Evolutionary conservation across 108 stramenopile species (phyloP).

Genomic region (Skeletonema potamos): DNA sequence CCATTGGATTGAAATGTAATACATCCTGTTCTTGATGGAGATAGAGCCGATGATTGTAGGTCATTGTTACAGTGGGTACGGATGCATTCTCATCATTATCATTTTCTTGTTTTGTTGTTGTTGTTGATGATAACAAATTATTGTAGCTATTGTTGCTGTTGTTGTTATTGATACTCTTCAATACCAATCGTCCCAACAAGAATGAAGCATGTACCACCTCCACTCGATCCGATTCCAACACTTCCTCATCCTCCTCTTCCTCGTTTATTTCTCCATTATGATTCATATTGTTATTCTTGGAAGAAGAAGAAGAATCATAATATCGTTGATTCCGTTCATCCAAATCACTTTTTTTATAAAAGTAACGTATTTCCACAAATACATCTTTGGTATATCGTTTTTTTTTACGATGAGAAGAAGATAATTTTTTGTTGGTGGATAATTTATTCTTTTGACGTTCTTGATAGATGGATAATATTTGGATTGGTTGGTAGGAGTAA

Average conservation of each 20-base stretch:
- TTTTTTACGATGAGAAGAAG: conserved; percentile 3
- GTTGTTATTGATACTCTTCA: conserved; percentile 4
- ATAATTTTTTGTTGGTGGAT: background rate
- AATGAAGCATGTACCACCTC: conserved; percentile 14
- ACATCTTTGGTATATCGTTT: background rate
- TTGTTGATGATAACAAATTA: too few species aligned
- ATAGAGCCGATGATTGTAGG: conserved; percentile 7
- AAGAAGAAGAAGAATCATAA: too few species aligned
- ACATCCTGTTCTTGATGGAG: conserved; percentile 17
- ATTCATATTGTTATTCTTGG: too few species aligned
- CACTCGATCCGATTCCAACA: conserved; percentile 19
- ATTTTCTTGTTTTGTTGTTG: background rate
- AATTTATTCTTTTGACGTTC: conserved; percentile 4
- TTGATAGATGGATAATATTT: conserved; percentile 45
- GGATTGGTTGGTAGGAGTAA: conserved; percentile 44
- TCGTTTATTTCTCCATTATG: background rate
- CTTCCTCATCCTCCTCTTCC: background rate
- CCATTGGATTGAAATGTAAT: background rate
- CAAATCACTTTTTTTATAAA: conserved; percentile 27
- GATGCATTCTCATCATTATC: background rate
- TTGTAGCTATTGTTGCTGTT: too few species aligned
- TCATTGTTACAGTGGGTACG: conserved; percentile 9
- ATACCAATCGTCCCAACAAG: conserved; percentile 10
- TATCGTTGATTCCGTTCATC: background rate
- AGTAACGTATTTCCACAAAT: conserved; percentile 41